A percentile compares a stretch with the other conserved stretches of the same genome.
phyloP scores from a whole-genome alignment of 805 yeast genomes.

The Spathaspora passalidarum region DNA sequence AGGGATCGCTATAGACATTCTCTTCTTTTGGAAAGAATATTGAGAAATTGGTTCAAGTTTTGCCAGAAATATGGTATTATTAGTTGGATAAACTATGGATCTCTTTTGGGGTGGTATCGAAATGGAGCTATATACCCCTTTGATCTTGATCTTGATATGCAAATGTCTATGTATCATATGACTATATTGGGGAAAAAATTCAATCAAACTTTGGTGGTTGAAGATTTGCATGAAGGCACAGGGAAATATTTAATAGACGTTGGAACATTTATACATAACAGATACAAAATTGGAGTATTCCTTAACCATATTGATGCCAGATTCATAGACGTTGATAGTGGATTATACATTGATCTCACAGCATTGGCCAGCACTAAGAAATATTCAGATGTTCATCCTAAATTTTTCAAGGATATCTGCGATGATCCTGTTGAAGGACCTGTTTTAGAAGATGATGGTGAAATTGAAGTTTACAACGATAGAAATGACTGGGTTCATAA shows the following conservation, averaged over 20 bases:
- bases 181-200: conserved; percentile 18
- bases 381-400: conserved; percentile 4
- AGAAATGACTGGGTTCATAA: conserved; percentile 20
- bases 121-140: conserved; percentile 28
- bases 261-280: conserved; percentile 25
- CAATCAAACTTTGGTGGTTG: conserved; percentile 28
- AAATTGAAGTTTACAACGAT: conserved; percentile 13
- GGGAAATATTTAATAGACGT: conserved; percentile 27
- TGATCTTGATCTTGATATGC: conserved; percentile 27
- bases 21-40: conserved; percentile 20
- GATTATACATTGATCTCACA: conserved; percentile 55
- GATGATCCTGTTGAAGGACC: neutral
- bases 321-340: conserved; percentile 57
- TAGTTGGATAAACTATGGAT: conserved; percentile 28
- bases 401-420: neutral
- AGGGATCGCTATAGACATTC: conserved; percentile 12
- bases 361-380: conserved; percentile 36
- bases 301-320: conserved; percentile 42
- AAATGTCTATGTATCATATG: conserved; percentile 24
- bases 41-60: conserved; percentile 25
- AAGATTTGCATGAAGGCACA: conserved; percentile 28
- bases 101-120: conserved; percentile 30
- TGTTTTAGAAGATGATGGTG: neutral
- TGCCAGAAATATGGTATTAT: conserved; percentile 20
- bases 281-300: conserved; percentile 18